A percentile compares a stretch with the other conserved stretches of the same genome.
Conservation (phyloP, 257 asterid genomes). For the Plantago ovata region DNA sequence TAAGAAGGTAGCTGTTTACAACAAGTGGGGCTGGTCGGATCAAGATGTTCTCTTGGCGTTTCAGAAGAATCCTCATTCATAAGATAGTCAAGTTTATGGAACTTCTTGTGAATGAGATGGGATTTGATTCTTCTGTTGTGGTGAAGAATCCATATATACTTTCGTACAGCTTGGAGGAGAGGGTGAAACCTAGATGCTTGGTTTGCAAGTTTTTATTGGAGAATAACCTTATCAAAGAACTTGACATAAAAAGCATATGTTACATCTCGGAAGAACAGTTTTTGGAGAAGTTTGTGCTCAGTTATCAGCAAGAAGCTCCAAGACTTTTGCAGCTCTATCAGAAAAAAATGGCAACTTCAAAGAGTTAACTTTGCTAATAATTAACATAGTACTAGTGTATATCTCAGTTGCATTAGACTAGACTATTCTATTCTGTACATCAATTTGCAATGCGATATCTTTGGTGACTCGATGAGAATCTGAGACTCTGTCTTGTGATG, state of each 20-base stretch:
- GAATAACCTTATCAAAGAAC: slow-evolving; percentile 21
- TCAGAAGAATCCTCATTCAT: slow-evolving; percentile 21
- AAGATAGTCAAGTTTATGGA: slow-evolving; percentile 24
- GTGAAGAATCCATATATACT: slow-evolving; percentile 1
- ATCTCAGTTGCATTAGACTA: too few species aligned
- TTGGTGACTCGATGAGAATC: too few species aligned
- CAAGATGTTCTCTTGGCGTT: slow-evolving; percentile 19
- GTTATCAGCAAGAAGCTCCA: slow-evolving; percentile 21
- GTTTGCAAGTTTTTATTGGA: slow-evolving; percentile 22
- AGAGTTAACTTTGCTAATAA: background rate
- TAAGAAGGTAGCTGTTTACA: slow-evolving; percentile 25
- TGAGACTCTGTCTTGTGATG: too few species aligned
- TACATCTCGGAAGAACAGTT: background rate
- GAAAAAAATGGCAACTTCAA: slow-evolving; percentile 1
- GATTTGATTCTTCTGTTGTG: slow-evolving; percentile 14
- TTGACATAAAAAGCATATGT: background rate
- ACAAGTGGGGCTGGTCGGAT: slow-evolving; percentile 31
- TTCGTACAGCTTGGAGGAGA: slow-evolving; percentile 23
- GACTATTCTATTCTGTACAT: too few species aligned
- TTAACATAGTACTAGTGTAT: too few species aligned
- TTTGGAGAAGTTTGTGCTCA: slow-evolving; percentile 9
- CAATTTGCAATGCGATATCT: too few species aligned
- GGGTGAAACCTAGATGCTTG: slow-evolving; percentile 26
- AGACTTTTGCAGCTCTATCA: slow-evolving; percentile 18
- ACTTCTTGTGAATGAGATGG: slow-evolving; percentile 23